phyloP scores from a whole-genome alignment of 371 early-diverging fungal species.

The Nematocida ironsii region DNA sequence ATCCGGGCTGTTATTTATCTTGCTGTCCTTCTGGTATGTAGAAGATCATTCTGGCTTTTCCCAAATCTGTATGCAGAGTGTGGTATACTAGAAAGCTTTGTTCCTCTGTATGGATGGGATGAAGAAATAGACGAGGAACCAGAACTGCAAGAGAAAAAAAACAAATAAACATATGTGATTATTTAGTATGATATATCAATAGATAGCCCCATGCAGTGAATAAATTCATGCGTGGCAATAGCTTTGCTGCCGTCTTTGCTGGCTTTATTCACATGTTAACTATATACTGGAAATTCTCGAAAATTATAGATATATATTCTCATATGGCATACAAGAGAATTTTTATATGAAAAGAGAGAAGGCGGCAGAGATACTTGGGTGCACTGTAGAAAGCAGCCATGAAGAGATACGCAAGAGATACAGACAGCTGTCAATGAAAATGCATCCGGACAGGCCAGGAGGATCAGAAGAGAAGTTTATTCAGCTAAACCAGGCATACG shows the following conservation, averaged over 20 bases:
- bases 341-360: constrained; percentile 51
- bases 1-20: constrained; percentile 80
- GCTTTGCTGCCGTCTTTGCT: too few species aligned
- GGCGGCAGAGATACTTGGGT: constrained; percentile 79
- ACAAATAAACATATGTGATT: background rate
- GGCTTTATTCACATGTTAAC: too few species aligned
- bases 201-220: too few species aligned
- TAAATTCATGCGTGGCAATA: too few species aligned
- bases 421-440: constrained; percentile 77
- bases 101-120: constrained; percentile 84
- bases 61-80: constrained; percentile 96
- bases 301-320: too few species aligned
- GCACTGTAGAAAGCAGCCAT: constrained; percentile 75
- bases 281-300: too few species aligned
- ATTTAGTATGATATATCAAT: too few species aligned
- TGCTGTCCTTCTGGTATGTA: constrained; percentile 74
- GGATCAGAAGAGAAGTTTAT: constrained; percentile 72
- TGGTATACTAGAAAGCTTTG: constrained; percentile 90
- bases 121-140: constrained; percentile 41
- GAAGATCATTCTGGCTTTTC: constrained; percentile 94
- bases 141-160: constrained; percentile 19
- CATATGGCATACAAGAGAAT: background rate
- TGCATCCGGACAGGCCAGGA: constrained; percentile 82
- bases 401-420: constrained; percentile 85
- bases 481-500: constrained; percentile 58